Percentiles rank a stretch among this genome's conserved stretches.
Evolutionary conservation across 116 monocot genomes (phyloP).

Genomic region (Posidonia oceanica): DNA sequence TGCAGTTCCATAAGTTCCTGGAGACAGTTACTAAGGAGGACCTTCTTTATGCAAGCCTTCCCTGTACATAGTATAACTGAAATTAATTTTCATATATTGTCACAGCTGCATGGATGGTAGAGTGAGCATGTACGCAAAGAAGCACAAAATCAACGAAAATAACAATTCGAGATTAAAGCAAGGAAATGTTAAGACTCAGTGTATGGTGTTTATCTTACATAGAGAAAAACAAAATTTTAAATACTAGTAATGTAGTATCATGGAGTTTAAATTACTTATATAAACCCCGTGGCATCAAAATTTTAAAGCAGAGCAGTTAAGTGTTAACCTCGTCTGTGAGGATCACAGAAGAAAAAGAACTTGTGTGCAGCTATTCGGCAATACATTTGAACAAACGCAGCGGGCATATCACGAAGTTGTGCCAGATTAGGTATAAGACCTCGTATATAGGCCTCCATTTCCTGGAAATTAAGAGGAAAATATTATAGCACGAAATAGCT

Average conservation of each 20-base stretch:
- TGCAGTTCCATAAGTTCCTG: slow-evolving; percentile 99
- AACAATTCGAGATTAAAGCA: too few relatives aligned
- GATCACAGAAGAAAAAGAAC: slow-evolving; percentile 99
- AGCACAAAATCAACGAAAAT: too few relatives aligned
- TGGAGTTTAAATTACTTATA: neutral
- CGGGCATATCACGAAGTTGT: slow-evolving; percentile 92
- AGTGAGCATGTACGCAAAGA: too few relatives aligned
- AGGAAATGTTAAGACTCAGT: too few relatives aligned
- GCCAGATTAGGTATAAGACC: slow-evolving; percentile 97
- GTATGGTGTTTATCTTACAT: neutral
- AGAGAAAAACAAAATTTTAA: neutral
- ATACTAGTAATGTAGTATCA: neutral
- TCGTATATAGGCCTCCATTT: slow-evolving; percentile 99
- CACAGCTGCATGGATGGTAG: too few relatives aligned
- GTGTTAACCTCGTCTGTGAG: slow-evolving; percentile 81
- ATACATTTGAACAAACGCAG: slow-evolving; percentile 97
- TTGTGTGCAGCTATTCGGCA: slow-evolving; percentile 98
- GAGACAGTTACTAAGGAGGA: slow-evolving; percentile 94
- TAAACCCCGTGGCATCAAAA: neutral
- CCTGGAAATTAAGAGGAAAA: slow-evolving; percentile 28
- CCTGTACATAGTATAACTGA: slow-evolving; percentile 27
- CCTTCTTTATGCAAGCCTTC: slow-evolving; percentile 99
- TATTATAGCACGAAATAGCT: neutral
- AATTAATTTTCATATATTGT: neutral
- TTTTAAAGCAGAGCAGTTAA: slow-evolving; percentile 1